Evolutionary conservation across 345 rosid species (phyloP), one percentile per base, ranked within the genome.

Genomic region (Eucalyptus caleyi): DNA sequence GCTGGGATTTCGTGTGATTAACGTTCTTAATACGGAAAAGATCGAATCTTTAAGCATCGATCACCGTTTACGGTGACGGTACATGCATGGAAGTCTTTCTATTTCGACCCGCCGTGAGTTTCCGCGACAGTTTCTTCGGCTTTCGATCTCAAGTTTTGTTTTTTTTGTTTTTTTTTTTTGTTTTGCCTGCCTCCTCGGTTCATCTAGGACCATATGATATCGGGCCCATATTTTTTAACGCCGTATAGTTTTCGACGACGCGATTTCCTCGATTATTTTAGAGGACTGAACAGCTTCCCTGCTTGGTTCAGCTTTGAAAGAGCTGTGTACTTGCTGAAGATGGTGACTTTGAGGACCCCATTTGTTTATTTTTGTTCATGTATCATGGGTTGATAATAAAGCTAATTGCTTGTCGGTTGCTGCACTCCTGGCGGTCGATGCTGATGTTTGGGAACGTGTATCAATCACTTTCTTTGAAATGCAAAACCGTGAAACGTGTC

Each of bases 381-480:
- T 21, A 21, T 23, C 26, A 77, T 77, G 13, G 85, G 27, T 23
- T 11, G 44, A 21, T 9, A 19, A 40, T 77, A 40, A 77, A 77
- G 85, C 4, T 77, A 40, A 40, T 77, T 11, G 30, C 91, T 92
- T 90, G 93, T 92, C 93, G 92, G 93, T 92, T 91, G 90, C 89
- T 86, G 37, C 69, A 69, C 89, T 87, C 81, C 92, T 54, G 60
- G 89, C 87, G 54, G 88, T 54, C 50, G 80, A 50, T 72, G 82
- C 87, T 88, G 91, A 88, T 89, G 80, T 65, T 50, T 69, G 16
- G 83, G 86, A 92, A 88, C 92, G 88, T 50, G 92, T 89, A 89
- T 49, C 49, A 87, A 87, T 89, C 91, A 67, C 86, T 92, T 88
- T 90, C 89, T 80, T 60, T 90, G 65, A 81, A 88, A 87, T 87